phyloP scores from a whole-genome alignment of 2,329 filamentous ascomycete genomes.

The Mariannaea sp. region DNA sequence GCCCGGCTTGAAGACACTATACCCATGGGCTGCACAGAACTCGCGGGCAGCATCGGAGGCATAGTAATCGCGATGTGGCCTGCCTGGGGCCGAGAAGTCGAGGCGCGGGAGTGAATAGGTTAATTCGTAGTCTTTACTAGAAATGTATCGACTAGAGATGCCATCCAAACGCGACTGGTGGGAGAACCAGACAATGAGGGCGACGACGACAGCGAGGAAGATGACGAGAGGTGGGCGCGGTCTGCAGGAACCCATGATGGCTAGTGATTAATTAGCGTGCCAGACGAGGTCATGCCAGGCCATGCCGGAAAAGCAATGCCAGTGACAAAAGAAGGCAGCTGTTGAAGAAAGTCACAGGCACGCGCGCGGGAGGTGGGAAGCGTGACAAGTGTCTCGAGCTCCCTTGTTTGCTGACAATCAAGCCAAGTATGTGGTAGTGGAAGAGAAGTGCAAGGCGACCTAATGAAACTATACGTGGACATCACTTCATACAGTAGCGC shows the following conservation, averaged over 20 bases:
- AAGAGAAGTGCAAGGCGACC: not conserved
- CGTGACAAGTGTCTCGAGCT: constrained; percentile 5
- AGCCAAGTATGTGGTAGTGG: not conserved
- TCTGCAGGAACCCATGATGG: constrained; percentile 20
- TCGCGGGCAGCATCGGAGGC: constrained; percentile 36
- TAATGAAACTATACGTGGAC: not conserved
- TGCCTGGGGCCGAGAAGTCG: constrained; percentile 29
- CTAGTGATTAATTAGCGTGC: not conserved
- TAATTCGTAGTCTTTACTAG: constrained; percentile 31
- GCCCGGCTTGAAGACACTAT: constrained; percentile 37
- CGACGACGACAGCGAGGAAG: constrained; percentile 9
- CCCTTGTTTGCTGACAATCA: not conserved
- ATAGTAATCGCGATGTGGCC: constrained; percentile 36
- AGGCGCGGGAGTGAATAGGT: constrained; percentile 31
- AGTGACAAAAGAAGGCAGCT: not conserved
- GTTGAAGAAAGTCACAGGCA: not conserved
- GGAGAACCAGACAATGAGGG: constrained; percentile 20
- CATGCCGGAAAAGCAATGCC: not conserved
- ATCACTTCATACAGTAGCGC: not conserved
- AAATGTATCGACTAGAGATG: constrained; percentile 25
- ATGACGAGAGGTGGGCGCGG: constrained; percentile 16
- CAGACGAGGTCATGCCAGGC: not conserved
- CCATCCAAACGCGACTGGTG: constrained; percentile 28
- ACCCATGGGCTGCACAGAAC: constrained; percentile 43
- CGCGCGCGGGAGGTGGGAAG: not conserved